A percentile compares a stretch with the other conserved stretches of the same genome.
These are phyloP conservation scores for Boletellus sp. DNA, from an alignment of 768 basidiomycete genomes.

Conservation along the genomic window DNA sequence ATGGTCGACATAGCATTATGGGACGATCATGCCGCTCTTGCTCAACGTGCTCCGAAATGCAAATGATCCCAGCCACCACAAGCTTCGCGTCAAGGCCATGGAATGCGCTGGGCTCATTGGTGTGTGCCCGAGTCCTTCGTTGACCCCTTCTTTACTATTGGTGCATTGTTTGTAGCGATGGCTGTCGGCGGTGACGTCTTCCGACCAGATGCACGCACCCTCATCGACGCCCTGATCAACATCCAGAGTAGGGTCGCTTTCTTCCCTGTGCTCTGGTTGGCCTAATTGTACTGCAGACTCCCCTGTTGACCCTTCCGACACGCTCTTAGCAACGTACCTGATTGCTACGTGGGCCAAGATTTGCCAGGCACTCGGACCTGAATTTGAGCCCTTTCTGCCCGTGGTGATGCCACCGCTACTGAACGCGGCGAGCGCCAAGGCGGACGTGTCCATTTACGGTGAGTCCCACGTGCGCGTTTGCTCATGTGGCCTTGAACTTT, in stretches of 20 bases:
- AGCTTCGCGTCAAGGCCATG: constrained; percentile 80
- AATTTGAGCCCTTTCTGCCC: constrained; percentile 84
- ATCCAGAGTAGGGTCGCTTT: constrained; percentile 61
- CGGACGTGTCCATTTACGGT: constrained; percentile 75
- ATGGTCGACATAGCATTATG: constrained; percentile 54
- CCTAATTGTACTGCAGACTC: constrained; percentile 41
- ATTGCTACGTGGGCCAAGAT: constrained; percentile 89
- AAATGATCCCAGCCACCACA: constrained; percentile 60
- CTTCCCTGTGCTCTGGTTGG: background rate
- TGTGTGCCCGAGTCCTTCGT: constrained; percentile 32
- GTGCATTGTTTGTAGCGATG: constrained; percentile 49
- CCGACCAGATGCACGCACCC: constrained; percentile 64
- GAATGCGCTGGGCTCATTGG: constrained; percentile 87
- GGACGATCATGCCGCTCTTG: constrained; percentile 76
- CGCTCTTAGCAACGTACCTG: constrained; percentile 68
- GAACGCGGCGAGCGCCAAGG: constrained; percentile 72
- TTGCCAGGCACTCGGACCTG: constrained; percentile 77
- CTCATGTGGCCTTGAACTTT: background rate
- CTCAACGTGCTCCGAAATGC: constrained; percentile 73
- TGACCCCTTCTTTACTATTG: background rate
- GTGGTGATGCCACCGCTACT: constrained; percentile 81
- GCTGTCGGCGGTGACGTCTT: constrained; percentile 83
- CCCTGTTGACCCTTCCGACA: constrained; percentile 66
- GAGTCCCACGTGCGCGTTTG: background rate
- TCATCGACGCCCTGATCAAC: constrained; percentile 68